A percentile compares a stretch with the other conserved stretches of the same genome.
Evolutionary conservation across 441 rosid genomes (phyloP).

Genomic region (Geranium incanum): DNA sequence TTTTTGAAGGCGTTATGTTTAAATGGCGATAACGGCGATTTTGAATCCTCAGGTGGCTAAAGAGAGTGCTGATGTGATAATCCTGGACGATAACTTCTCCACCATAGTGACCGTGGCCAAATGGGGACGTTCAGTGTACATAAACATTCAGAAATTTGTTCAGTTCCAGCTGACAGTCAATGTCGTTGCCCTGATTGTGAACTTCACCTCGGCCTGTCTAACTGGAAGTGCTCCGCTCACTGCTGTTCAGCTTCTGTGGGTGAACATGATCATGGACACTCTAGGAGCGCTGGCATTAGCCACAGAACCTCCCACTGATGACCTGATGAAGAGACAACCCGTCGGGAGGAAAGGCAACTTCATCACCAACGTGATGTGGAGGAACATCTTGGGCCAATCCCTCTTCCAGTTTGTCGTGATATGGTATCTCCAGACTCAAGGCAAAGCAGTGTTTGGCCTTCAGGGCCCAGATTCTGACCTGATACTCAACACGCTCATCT

Average conservation of each 20-base stretch:
- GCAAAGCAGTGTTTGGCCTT: slow-evolving; percentile 28
- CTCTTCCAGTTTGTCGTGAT: slow-evolving; percentile 38
- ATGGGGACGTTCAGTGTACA: slow-evolving; percentile 50
- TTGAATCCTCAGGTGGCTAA: slow-evolving; percentile 45
- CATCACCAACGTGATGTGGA: slow-evolving; percentile 49
- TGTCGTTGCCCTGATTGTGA: slow-evolving; percentile 44
- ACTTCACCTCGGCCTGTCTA: slow-evolving; percentile 56
- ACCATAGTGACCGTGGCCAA: slow-evolving; percentile 44
- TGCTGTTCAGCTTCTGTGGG: slow-evolving; percentile 52
- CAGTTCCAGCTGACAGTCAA: slow-evolving; percentile 53
- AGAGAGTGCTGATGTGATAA: slow-evolving; percentile 52
- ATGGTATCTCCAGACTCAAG: slow-evolving; percentile 43
- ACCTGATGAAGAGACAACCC: slow-evolving; percentile 40
- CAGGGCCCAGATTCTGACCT: slow-evolving; percentile 38
- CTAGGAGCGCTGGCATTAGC: slow-evolving; percentile 54
- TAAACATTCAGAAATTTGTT: slow-evolving; percentile 49
- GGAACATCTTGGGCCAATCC: slow-evolving; percentile 49
- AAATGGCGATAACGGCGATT: background rate
- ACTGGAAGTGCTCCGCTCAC: slow-evolving; percentile 54
- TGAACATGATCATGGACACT: slow-evolving; percentile 60
- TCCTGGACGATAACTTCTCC: slow-evolving; percentile 46
- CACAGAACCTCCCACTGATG: slow-evolving; percentile 46
- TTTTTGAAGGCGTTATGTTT: slow-evolving; percentile 8
- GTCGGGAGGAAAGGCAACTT: slow-evolving; percentile 54
- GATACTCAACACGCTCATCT: slow-evolving; percentile 52